Evolutionary conservation across 495 filamentous ascomycete genomes (phyloP).

Genomic region (Neurospora sp.): DNA sequence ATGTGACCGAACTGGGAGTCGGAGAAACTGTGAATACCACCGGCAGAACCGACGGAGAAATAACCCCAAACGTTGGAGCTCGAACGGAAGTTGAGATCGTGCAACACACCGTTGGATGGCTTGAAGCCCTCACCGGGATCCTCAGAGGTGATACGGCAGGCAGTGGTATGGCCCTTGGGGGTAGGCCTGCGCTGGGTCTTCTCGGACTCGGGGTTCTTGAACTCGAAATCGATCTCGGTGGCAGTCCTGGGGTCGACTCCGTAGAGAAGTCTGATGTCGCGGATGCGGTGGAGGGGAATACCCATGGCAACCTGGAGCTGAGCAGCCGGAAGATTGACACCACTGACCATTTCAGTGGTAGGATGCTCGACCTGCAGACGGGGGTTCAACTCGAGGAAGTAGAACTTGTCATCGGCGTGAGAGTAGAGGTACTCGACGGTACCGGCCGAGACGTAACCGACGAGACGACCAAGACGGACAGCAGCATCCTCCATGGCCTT

Average conservation of each 20-base stretch:
- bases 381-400: constrained; percentile 97
- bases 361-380: constrained; percentile 99
- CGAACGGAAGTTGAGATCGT: constrained; percentile 96
- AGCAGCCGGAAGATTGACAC: constrained; percentile 92
- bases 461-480: constrained; percentile 82
- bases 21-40: constrained; percentile 97
- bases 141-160: constrained; percentile 98
- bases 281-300: constrained; percentile 87
- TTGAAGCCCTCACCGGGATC: constrained; percentile 99
- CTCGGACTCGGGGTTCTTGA: constrained; percentile 75
- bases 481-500: constrained; percentile 93
- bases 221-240: constrained; percentile 93
- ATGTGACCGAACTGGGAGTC: constrained; percentile 99
- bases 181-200: constrained; percentile 79
- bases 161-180: constrained; percentile 93
- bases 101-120: constrained; percentile 96
- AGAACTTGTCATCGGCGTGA: constrained; percentile 96
- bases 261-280: constrained; percentile 92
- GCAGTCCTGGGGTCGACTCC: constrained; percentile 81
- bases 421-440: constrained; percentile 99
- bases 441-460: constrained; percentile 97
- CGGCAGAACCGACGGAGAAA: constrained; percentile 94
- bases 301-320: constrained; percentile 99
- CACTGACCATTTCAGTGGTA: constrained; percentile 98
- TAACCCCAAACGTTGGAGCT: constrained; percentile 99